Base-by-base conservation (phyloP, 306 rosid species). In the Vigna trinervia region DNA sequence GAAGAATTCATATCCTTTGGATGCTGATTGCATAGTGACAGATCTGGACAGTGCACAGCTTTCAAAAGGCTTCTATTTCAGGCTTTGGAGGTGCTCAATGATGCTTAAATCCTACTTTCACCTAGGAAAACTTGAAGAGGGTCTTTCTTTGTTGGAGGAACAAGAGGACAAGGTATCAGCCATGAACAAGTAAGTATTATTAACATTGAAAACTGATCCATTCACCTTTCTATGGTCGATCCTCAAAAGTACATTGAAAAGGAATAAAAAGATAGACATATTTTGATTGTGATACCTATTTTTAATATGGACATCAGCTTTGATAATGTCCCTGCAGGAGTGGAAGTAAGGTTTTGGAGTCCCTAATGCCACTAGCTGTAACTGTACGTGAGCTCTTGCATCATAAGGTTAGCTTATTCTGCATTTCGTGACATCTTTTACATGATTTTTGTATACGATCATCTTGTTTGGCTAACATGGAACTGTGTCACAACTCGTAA, bases 341-440 rank as follows among this genome's bases (percentile, higher is more conserved):
- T 69, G 96, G 84, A 74, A 84, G 85, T 81, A 83, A 90, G 72
- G 70, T 81, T 74, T 58, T 89, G 69, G 90, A 93, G 51, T 84
- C 91, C 41, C 88, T 82, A 74, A 66, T 85, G 47, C 96, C 92
- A 10, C 77, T 89, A 58, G 89, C 88, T 86, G 82, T 12, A 72
- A 88, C 86, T 39, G 80, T 85, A 60, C 89, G 84, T 63, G 89
- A 90, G 84, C 94, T 90, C 52, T 65, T 90, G 50, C 84, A 52
- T 71, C 86, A 85, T 64, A 93, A 93, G 96, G 97, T 93, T 84
- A 70, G 71, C 69, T 71, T 78, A 22, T 52, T 48, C 66, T 52
- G 12, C 82, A 20, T 52, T 65, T 76, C 66, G 2, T 38, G 20
- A 6, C 11, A 23, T 51, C 41, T 52, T 26, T 53, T 32, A 7